Evolutionary conservation across 768 basidiomycete species (phyloP), one percentile per base, ranked within the genome.

Genomic region (Daedaleopsis sinensis): DNA sequence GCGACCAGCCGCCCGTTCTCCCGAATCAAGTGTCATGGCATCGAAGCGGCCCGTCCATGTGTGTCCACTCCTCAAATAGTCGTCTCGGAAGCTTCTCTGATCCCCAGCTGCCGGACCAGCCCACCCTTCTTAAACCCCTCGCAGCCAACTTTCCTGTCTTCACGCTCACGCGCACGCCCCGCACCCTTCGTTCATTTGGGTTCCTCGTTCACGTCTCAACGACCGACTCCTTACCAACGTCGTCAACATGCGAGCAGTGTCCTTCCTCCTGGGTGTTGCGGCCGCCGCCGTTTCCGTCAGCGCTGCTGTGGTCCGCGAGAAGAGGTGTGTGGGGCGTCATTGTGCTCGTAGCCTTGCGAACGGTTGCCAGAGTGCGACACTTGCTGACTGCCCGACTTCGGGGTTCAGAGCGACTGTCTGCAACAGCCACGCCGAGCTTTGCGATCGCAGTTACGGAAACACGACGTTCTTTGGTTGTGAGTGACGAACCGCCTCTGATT

Each of bases 361-460:
- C 32, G 19, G 52, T 42, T 21, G 21, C n/a, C n/a, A n/a, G 12
- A 35, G 23, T 18, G 37, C 21, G 39, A 21, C 23, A 21, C 32
- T 15, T 23, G 44, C 16, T 6, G 38, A 27, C 48, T 43, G 12
- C 38, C 42, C 27, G n/a, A n/a, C 6, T 36, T 12, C 52, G 11
- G 32, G 24, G n/a, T 35, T 23, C 19, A 69, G 69, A 42, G 67
- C 69, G 3, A 58, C 66, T 13, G 76, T 83, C 8, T 91, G 88
- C 73, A 91, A 91, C 68, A 88, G 88, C 0, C 82, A 81, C 50
- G 76, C 86, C 0, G 86, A 88, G 64, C 74, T 90, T 3, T 91
- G 89, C 70, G 66, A 74, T 57, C 76, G 84, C 32, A 72, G 73
- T 36, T 91, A 89, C 68, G 82, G 78, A 42, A 79, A 75, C 71